Evolutionary conservation across 2,329 filamentous ascomycete species (phyloP), one percentile per base, ranked within the genome.

Genomic region (Aureobasidium mangrovei): DNA sequence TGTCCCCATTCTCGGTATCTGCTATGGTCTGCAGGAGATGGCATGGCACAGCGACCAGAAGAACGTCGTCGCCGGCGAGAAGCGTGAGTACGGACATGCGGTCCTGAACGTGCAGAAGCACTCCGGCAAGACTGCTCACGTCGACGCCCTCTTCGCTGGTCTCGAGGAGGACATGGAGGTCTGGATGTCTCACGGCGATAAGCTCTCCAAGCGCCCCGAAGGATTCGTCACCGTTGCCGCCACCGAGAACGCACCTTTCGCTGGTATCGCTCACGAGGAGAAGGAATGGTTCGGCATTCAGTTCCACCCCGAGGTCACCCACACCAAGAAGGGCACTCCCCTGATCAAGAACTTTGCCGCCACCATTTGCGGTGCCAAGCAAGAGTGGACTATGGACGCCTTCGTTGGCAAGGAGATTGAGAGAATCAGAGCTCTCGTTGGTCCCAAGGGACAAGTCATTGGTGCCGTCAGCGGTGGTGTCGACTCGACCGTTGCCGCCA

Each of bases 171-270:
- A 81, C 49, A 77, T 88, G 63, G 78, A 86, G 58, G 81, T 88
- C 10, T 91, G 81, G 78, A 96, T 96, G 91, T 86, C 81, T 61
- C 91, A 97, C 68, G 84, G 83, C 56, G 90, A 96, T 72, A 95
- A 95, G 76, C 79, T 97, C 8, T 78, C 78, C 38, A 74, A 78
- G 54, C 75, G 95, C 38, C 91, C 91, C 7, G 74, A 84, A 35
- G 80, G 77, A 39, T 95, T 95, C 67, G 72, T 80, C 57, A 82
- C 78, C 12, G 81, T 95, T 62, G 90, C 86, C 48, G 84, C 77
- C 4, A 91, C 89, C 2, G 67, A 75, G 48, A 94, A 93, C 72
- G 83, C 86, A 0, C 81, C 84, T 27, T 95, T 80, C 62, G 91
- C 91, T 8, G 88, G 82, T 56, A 94, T 91, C 62, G 86, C 84